Conservation (phyloP, 768 basidiomycete genomes). For the Pleurotus sapidus region DNA sequence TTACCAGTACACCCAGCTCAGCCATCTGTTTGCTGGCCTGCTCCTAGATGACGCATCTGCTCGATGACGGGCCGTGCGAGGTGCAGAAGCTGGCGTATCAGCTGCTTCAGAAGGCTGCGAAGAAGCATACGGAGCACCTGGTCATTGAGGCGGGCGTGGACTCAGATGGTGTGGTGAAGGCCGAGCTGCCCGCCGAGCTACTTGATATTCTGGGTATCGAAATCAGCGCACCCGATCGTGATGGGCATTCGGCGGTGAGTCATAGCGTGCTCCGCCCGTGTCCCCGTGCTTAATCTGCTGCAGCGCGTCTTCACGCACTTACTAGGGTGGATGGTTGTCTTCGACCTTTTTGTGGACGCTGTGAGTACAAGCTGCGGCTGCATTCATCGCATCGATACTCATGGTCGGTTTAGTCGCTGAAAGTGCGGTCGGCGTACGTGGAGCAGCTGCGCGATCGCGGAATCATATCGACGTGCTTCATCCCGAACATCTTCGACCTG, state of each 20-base stretch:
- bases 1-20: no score
- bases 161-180: conserved; percentile 48
- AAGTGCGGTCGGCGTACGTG: conserved; percentile 81
- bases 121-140: conserved; percentile 74
- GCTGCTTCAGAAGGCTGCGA: conserved; percentile 66
- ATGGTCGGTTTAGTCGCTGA: conserved; percentile 62
- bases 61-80: conserved; percentile 57
- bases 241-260: conserved; percentile 36
- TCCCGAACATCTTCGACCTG: conserved; percentile 73
- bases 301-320: conserved; percentile 62
- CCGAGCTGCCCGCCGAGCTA: conserved; percentile 66
- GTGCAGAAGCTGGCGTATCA: conserved; percentile 80
- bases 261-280: not conserved
- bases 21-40: no score
- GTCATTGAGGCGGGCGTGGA: conserved; percentile 89
- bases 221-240: conserved; percentile 34
- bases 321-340: conserved; percentile 87
- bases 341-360: conserved; percentile 81
- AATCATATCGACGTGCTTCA: conserved; percentile 60
- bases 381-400: not conserved
- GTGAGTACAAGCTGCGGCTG: conserved; percentile 41
- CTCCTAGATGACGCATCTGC: conserved; percentile 73
- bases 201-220: conserved; percentile 45
- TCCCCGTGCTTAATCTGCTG: not conserved
- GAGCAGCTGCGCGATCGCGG: conserved; percentile 77